Base-by-base conservation (phyloP, 805 yeast species). In the Monosporozyma yasuniensis region DNA sequence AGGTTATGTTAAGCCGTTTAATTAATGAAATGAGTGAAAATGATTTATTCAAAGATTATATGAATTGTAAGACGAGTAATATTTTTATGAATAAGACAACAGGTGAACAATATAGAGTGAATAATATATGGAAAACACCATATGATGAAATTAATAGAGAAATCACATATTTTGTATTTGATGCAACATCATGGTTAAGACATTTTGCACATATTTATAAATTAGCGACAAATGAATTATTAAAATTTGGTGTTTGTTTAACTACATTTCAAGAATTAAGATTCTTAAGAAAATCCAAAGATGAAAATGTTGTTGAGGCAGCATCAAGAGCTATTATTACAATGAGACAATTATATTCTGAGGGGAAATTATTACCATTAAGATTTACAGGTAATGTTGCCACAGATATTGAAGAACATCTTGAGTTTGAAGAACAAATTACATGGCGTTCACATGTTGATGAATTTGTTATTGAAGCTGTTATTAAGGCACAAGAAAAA, bases 321-420 rank as follows among this genome's bases (percentile, higher is more conserved):
- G 91, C 91, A 0, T 84, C 91, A 0, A 68, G 95, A 47, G 85
- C 89, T 1, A 89, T 85, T 6, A 82, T 85, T 3, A 82, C 84
- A 6, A 74, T 84, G 39, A 71, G 90, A 52, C 89, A 83, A 58
- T 67, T 85, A 47, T 81, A 79, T 56, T 61, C 73, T 18, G 80
- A 82, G 43, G 71, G 73, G 45, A 76, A 74, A 47, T 71, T 83
- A 37, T 52, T 79, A 32, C 84, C 88, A 1, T 66, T 83, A 51
- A 72, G 87, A 57, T 81, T 82, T 56, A 84, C 84, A 57, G 90
- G 89, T 39, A 75, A 84, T 3, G 72, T 77, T 42, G 87, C 89
- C 0, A 71, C 79, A 5, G 80, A 82, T 41, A 73, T 84, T 52
- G 83, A 82, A 59, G 91, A 84, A 62, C 82, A 86, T 5, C 65